Conservation (phyloP, 1,284 basidiomycete species). For the Pascua guehoae region DNA sequence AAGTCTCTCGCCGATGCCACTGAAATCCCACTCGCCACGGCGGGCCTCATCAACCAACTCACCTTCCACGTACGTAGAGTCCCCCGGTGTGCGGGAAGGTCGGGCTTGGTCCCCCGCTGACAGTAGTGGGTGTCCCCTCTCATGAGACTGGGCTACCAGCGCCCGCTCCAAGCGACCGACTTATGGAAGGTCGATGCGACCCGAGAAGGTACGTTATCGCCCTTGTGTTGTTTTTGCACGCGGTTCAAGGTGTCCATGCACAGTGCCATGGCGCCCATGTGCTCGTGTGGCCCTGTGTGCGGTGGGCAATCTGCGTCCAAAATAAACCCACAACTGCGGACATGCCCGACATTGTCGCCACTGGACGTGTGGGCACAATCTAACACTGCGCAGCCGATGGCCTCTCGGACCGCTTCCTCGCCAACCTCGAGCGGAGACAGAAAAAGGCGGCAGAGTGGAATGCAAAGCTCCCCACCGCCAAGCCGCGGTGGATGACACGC, state of each 20-base stretch:
- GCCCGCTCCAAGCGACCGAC: constrained; percentile 68
- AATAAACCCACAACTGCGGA: too few species aligned
- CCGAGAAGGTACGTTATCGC: constrained; percentile 40
- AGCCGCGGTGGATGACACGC: constrained; percentile 52
- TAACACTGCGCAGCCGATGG: constrained; percentile 49
- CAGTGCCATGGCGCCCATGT: too few species aligned
- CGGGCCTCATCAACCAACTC: constrained; percentile 59
- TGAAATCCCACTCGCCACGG: constrained; percentile 59
- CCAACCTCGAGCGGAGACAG: constrained; percentile 28
- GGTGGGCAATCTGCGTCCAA: too few species aligned
- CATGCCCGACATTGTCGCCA: too few species aligned
- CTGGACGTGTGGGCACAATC: background rate
- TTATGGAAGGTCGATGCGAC: constrained; percentile 60
- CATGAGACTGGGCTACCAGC: constrained; percentile 62
- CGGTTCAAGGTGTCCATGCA: too few species aligned
- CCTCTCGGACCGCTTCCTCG: constrained; percentile 53
- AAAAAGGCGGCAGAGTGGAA: constrained; percentile 41
- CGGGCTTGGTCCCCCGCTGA: background rate
- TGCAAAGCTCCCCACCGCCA: constrained; percentile 16
- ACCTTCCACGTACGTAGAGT: constrained; percentile 56
- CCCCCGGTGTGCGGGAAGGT: too few species aligned
- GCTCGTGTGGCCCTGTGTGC: too few species aligned
- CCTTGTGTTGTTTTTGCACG: background rate
- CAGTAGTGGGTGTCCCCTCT: constrained; percentile 57
- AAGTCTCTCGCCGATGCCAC: constrained; percentile 59